Conservation (phyloP, 371 early-diverging fungal species). For the Actinomucor elegans region DNA sequence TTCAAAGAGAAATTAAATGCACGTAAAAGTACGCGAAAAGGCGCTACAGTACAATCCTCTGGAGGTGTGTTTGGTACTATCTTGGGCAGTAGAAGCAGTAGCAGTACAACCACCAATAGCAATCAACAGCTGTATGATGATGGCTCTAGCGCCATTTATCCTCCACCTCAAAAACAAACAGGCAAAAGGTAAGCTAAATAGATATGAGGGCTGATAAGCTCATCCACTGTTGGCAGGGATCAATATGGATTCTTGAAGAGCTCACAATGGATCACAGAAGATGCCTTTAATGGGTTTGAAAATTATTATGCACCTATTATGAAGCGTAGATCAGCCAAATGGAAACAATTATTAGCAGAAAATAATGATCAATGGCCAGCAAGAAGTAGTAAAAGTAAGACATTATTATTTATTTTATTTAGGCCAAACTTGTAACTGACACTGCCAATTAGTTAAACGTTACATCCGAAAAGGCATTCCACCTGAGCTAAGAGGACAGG, state of each 20-base stretch:
- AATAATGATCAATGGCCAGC: slow-evolving; percentile 57
- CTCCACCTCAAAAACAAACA: slow-evolving; percentile 25
- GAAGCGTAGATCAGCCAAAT: slow-evolving; percentile 58
- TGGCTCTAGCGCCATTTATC: slow-evolving; percentile 18
- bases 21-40: background rate
- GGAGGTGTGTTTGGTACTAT: slow-evolving; percentile 7
- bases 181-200: slow-evolving; percentile 20
- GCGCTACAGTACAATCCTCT: background rate
- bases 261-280: slow-evolving; percentile 59
- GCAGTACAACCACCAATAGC: slow-evolving; percentile 2
- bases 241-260: slow-evolving; percentile 68
- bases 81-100: slow-evolving; percentile 6
- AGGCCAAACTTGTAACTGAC: too few species aligned
- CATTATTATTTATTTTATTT: too few species aligned
- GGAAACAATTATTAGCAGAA: slow-evolving; percentile 59
- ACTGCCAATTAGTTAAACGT: slow-evolving; percentile 59
- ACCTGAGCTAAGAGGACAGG: slow-evolving; percentile 69
- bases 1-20: slow-evolving; percentile 7
- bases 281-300: slow-evolving; percentile 60
- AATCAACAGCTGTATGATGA: slow-evolving; percentile 24
- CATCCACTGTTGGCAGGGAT: slow-evolving; percentile 39
- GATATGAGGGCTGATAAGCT: too few species aligned
- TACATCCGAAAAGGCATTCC: slow-evolving; percentile 88
- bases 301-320: slow-evolving; percentile 58
- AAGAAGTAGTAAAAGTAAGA: slow-evolving; percentile 60